A percentile compares a stretch with the other conserved stretches of the same genome.
Conservation (phyloP, 2,329 filamentous ascomycete species). For the Stagonosporopsis cucurbitacearum region DNA sequence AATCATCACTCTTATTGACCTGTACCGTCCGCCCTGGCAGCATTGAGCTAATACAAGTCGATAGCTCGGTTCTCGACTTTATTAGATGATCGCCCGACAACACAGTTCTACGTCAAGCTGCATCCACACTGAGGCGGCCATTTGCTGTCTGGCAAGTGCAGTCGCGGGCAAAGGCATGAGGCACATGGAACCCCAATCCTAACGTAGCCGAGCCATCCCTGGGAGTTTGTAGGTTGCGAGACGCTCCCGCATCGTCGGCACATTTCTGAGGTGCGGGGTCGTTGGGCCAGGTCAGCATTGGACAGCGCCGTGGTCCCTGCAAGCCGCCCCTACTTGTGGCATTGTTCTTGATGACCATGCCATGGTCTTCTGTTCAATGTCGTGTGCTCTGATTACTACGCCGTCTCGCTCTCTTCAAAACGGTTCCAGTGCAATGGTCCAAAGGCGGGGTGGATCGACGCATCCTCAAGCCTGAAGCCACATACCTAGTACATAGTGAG, state of each 20-base stretch:
- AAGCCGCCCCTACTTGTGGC: not conserved
- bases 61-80: not conserved
- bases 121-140: constrained; percentile 2
- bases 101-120: constrained; percentile 14
- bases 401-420: constrained; percentile 1
- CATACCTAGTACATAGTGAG: too few relatives aligned
- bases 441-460: constrained; percentile 32
- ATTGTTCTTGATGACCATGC: not conserved
- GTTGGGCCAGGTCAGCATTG: constrained; percentile 21
- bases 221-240: constrained; percentile 2
- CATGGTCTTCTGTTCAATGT: not conserved
- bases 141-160: constrained; percentile 8
- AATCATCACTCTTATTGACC: constrained; percentile 6
- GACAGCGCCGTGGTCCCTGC: not conserved
- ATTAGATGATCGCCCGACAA: constrained; percentile 3
- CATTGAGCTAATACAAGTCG: constrained; percentile 1
- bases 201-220: constrained; percentile 11
- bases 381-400: not conserved
- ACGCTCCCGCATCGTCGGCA: constrained; percentile 1
- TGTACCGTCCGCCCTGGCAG: not conserved
- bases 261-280: constrained; percentile 22
- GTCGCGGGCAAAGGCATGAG: not conserved
- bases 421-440: constrained; percentile 17
- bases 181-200: constrained; percentile 1
- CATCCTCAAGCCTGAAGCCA: too few relatives aligned